phyloP scores from a whole-genome alignment of 1,284 basidiomycete species.

The Puccinia triticina region DNA sequence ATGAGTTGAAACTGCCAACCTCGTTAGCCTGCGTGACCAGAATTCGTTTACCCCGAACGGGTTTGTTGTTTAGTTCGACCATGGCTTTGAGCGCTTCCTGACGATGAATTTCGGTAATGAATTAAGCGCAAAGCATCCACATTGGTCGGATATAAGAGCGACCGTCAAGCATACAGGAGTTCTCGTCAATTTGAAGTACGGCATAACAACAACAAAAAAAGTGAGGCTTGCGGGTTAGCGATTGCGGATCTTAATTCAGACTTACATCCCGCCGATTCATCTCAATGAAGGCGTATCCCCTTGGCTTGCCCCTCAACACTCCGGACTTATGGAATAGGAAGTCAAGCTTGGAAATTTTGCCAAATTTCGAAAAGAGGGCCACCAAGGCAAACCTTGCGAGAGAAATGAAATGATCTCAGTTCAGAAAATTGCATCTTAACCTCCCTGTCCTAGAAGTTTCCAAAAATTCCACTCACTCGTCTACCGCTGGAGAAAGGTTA shows the following conservation, averaged over 20 bases:
- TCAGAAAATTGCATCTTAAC: neutral
- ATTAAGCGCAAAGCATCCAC: neutral
- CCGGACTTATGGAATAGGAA: conserved; percentile 94
- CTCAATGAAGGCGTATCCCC: conserved; percentile 93
- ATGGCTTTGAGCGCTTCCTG: conserved; percentile 85
- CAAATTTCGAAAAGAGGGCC: conserved; percentile 85
- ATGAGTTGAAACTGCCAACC: conserved; percentile 60
- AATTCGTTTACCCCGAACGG: conserved; percentile 80
- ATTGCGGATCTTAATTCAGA: conserved; percentile 55
- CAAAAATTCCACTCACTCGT: conserved; percentile 70
- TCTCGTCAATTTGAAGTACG: conserved; percentile 7
- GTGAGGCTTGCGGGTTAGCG: conserved; percentile 17
- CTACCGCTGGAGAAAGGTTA: conserved; percentile 81
- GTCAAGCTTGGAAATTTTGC: conserved; percentile 87
- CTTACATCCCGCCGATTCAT: conserved; percentile 77
- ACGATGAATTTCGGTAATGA: conserved; percentile 52
- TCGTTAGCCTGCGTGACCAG: conserved; percentile 87
- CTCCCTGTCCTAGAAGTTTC: neutral
- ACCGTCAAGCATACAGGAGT: neutral
- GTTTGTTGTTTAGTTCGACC: conserved; percentile 73
- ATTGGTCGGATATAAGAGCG: neutral
- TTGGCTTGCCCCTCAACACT: conserved; percentile 81
- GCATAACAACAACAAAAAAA: conserved; percentile 39
- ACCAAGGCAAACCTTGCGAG: conserved; percentile 76
- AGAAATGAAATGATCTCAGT: neutral